Conservation (phyloP, 495 filamentous ascomycete genomes). For the Symbiotaphrina buchneri region DNA sequence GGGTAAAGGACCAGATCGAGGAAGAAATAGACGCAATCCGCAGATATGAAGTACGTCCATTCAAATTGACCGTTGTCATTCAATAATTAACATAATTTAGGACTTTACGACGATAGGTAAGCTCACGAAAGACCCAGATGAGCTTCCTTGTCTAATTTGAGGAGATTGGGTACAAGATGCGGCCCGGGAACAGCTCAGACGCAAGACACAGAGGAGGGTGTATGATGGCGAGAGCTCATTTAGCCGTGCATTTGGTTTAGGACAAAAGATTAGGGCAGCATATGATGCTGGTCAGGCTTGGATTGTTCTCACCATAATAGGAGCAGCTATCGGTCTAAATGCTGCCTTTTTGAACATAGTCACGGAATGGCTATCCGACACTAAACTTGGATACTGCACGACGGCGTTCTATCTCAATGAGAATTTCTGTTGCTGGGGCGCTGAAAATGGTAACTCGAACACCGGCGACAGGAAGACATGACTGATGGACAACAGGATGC, state of each 20-base stretch:
- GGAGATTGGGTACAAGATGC: conserved; percentile 96
- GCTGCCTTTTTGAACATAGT: conserved; percentile 87
- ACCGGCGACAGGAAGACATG: not conserved
- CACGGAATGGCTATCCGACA: conserved; percentile 91
- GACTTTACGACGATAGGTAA: conserved; percentile 87
- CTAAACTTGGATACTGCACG: conserved; percentile 83
- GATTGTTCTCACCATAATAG: conserved; percentile 92
- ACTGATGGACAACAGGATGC: conserved; percentile 34
- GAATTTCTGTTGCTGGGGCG: conserved; percentile 95
- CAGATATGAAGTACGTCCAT: conserved; percentile 53
- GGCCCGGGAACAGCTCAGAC: conserved; percentile 63
- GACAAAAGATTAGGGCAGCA: conserved; percentile 59
- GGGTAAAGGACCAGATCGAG: conserved; percentile 38
- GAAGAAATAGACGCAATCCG: conserved; percentile 97
- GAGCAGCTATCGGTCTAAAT: conserved; percentile 74
- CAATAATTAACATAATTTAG: conserved; percentile 5
- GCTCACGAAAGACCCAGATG: too few species aligned
- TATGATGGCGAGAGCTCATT: too few species aligned
- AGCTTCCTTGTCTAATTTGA: conserved; percentile 7
- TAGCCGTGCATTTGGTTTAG: conserved; percentile 48
- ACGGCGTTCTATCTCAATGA: conserved; percentile 96
- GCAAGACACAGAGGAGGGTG: conserved; percentile 43
- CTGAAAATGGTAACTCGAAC: conserved; percentile 44
- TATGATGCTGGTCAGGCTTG: conserved; percentile 96
- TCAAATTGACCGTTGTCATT: not conserved